These are phyloP conservation scores for Aspergillus sclerotioniger DNA, from an alignment of 495 filamentous ascomycete genomes.

Conservation along the genomic window DNA sequence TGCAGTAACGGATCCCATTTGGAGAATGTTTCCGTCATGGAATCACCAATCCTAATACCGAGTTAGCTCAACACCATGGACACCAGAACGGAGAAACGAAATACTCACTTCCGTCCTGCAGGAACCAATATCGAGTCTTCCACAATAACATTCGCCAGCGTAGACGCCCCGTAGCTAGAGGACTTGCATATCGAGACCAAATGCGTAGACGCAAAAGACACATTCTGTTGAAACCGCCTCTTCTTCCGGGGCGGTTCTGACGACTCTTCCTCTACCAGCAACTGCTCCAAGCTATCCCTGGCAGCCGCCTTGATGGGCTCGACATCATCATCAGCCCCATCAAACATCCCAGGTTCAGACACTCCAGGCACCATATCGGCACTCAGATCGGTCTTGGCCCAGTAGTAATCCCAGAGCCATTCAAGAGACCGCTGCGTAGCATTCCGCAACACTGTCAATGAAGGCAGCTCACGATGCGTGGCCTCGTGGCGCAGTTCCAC, in stretches of 20 bases:
- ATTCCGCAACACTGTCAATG: constrained; percentile 63
- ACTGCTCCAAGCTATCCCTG: constrained; percentile 19
- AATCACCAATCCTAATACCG: constrained; percentile 29
- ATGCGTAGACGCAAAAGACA: constrained; percentile 24
- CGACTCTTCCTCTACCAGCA: constrained; percentile 10
- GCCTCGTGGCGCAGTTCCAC: constrained; percentile 89
- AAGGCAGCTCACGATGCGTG: constrained; percentile 83
- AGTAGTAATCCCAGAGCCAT: constrained; percentile 91
- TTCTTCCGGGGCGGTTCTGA: constrained; percentile 31
- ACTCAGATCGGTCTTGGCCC: constrained; percentile 44
- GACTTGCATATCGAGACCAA: constrained; percentile 31
- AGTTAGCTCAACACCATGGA: not conserved
- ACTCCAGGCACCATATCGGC: not conserved
- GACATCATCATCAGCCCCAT: constrained; percentile 15
- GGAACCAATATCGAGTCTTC: constrained; percentile 30
- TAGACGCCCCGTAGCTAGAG: constrained; percentile 17
- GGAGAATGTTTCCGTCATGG: constrained; percentile 28
- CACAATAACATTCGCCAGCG: constrained; percentile 31
- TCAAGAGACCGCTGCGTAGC: constrained; percentile 65
- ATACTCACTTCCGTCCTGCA: constrained; percentile 32
- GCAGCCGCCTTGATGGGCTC: constrained; percentile 21
- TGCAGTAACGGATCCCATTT: constrained; percentile 39
- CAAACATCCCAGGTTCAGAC: constrained; percentile 1
- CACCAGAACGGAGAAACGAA: constrained; percentile 3
- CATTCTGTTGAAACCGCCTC: constrained; percentile 28